These are phyloP conservation scores for Mortierella sp. DNA, from an alignment of 371 early-diverging fungal species.

Conservation along the genomic window DNA sequence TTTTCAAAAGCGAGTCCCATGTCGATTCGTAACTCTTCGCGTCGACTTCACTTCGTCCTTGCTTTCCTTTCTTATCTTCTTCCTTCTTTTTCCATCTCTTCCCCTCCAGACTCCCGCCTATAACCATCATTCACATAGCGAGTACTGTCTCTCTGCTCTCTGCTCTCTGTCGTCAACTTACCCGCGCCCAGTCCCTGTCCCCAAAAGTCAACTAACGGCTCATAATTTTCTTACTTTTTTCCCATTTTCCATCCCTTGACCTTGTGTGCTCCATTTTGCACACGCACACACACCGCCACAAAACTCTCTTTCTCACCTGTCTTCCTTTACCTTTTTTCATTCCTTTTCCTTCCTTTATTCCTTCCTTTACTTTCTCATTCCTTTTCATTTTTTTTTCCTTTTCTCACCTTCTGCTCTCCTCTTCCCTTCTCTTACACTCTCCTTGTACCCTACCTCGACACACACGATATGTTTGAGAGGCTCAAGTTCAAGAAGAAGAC, in stretches of 20 bases:
- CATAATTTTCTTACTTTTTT: background rate
- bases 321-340: background rate
- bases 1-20: background rate
- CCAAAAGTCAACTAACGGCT: background rate
- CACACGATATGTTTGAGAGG: slow-evolving; percentile 21
- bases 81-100: background rate
- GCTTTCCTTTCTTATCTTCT: background rate
- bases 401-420: background rate
- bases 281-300: background rate
- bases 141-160: background rate
- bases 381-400: background rate
- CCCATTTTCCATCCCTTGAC: background rate
- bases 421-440: background rate
- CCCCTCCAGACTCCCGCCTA: too few relatives aligned
- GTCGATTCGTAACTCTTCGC: background rate
- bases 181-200: background rate
- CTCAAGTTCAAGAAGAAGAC: slow-evolving; percentile 36
- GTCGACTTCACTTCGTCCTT: background rate
- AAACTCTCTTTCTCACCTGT: background rate
- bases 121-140: background rate
- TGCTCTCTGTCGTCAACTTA: background rate
- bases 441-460: background rate
- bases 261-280: background rate
- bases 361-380: background rate
- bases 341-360: background rate